Percentiles rank a stretch among this genome's conserved stretches.
Conservation (phyloP, 2,329 filamentous ascomycete species). For the Pseudogymnoascus sp. region DNA sequence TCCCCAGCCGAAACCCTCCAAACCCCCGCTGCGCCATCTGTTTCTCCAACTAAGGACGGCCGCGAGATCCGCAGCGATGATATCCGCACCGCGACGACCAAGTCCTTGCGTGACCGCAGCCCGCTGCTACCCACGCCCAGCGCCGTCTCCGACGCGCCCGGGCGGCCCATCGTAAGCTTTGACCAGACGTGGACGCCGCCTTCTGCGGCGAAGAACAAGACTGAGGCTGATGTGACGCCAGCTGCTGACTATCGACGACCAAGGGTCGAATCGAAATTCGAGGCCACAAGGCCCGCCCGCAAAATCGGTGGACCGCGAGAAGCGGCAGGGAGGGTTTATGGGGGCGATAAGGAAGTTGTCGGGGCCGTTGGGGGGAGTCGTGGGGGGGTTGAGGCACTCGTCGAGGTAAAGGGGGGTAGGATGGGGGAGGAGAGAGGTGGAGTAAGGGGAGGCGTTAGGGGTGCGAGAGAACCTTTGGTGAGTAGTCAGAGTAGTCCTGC, state of each 20-base stretch:
- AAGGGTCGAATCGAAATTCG: conserved; percentile 1
- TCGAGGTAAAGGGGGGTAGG: not conserved
- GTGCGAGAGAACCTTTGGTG: not conserved
- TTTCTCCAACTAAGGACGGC: conserved; percentile 52
- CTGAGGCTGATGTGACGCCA: conserved; percentile 56
- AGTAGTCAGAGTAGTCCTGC: not conserved
- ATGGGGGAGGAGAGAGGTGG: not conserved
- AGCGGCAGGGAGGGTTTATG: not conserved
- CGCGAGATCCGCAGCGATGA: conserved; percentile 80
- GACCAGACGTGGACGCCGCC: conserved; percentile 67
- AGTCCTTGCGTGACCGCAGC: conserved; percentile 79
- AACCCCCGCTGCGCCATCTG: conserved; percentile 17
- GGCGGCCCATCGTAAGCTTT: conserved; percentile 96
- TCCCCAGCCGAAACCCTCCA: conserved; percentile 25
- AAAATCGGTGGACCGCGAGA: not conserved
- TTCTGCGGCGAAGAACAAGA: conserved; percentile 42
- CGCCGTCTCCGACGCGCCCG: conserved; percentile 81
- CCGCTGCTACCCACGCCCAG: conserved; percentile 79
- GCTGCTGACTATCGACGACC: conserved; percentile 27
- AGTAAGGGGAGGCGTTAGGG: not conserved
- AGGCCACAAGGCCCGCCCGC: not conserved
- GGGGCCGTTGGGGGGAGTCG: not conserved
- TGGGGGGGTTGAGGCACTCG: not conserved
- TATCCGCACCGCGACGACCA: conserved; percentile 82
- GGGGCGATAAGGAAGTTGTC: not conserved